Percentiles rank a stretch among this genome's conserved stretches.
phyloP scores from a whole-genome alignment of 495 filamentous ascomycete genomes.

The Melanomma pulvis-pyrius region DNA sequence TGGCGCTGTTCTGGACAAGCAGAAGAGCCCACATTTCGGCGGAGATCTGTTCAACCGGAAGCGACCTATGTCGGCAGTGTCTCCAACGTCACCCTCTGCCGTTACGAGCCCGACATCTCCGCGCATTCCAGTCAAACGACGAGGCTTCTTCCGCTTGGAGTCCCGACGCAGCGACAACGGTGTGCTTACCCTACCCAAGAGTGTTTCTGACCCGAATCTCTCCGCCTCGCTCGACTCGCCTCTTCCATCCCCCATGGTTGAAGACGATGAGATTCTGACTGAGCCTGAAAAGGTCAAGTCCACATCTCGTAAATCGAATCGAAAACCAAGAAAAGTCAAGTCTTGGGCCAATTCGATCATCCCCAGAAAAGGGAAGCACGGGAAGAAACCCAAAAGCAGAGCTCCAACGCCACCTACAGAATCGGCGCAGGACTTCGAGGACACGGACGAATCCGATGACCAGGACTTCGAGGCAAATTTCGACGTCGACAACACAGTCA shows the following conservation, averaged over 20 bases:
- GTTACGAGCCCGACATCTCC: conserved; percentile 32
- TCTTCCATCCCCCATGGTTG: conserved; percentile 23
- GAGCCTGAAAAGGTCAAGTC: conserved; percentile 22
- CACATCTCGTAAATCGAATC: conserved; percentile 56
- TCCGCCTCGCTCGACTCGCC: conserved; percentile 21
- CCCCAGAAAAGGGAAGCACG: conserved; percentile 59
- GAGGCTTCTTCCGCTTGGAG: conserved; percentile 37
- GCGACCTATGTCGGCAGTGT: conserved; percentile 40
- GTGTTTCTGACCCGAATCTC: conserved; percentile 31
- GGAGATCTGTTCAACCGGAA: conserved; percentile 38
- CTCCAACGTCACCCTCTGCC: conserved; percentile 23
- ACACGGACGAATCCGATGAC: conserved; percentile 33
- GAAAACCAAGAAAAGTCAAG: conserved; percentile 78
- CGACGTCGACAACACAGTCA: conserved; percentile 42
- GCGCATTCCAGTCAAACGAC: conserved; percentile 36
- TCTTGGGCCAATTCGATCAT: conserved; percentile 80
- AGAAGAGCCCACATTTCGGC: conserved; percentile 14
- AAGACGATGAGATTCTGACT: conserved; percentile 9
- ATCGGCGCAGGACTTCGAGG: conserved; percentile 14
- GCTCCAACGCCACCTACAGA: conserved; percentile 32
- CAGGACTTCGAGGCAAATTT: conserved; percentile 41
- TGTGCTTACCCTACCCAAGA: conserved; percentile 10
- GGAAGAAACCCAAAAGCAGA: conserved; percentile 27
- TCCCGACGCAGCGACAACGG: conserved; percentile 28
- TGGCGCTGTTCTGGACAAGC: conserved; percentile 52